Percentiles rank a stretch among this genome's conserved stretches.
These are phyloP conservation scores for Pseudogymnoascus sp. DNA, from an alignment of 2,329 filamentous ascomycete genomes.

Conservation along the genomic window DNA sequence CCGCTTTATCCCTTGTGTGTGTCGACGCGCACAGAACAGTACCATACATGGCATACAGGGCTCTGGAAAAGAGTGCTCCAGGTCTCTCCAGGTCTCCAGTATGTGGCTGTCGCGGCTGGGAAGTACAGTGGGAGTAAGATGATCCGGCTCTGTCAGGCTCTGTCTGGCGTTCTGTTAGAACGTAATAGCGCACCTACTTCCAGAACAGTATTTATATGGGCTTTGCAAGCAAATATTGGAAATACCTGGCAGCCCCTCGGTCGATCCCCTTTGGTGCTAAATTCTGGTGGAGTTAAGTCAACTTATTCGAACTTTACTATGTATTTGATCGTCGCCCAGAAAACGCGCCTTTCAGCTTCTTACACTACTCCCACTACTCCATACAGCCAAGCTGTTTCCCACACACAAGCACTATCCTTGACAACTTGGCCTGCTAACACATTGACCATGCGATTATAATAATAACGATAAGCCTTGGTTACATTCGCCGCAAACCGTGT, in stretches of 20 bases:
- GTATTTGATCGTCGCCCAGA: neutral
- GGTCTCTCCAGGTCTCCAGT: no score
- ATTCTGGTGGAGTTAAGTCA: neutral
- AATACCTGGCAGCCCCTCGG: neutral
- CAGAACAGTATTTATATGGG: neutral
- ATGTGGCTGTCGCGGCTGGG: neutral
- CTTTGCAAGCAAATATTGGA: neutral
- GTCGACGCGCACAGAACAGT: neutral
- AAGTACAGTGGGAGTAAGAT: neutral
- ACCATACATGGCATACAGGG: neutral
- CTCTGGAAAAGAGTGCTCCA: neutral
- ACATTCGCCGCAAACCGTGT: neutral
- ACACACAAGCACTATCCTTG: constrained; percentile 6
- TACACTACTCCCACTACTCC: neutral
- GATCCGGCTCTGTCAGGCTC: neutral
- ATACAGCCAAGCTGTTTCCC: neutral
- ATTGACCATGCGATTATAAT: constrained; percentile 6
- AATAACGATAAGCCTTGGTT: constrained; percentile 3
- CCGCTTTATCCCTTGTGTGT: neutral
- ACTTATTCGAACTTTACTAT: neutral
- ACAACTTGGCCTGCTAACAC: constrained; percentile 3
- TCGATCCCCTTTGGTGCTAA: neutral
- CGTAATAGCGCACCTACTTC: neutral
- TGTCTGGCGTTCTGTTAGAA: neutral
- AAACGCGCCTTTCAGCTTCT: neutral